Conservation (phyloP, 2,329 filamentous ascomycete genomes). For the Davidsoniella australis region DNA sequence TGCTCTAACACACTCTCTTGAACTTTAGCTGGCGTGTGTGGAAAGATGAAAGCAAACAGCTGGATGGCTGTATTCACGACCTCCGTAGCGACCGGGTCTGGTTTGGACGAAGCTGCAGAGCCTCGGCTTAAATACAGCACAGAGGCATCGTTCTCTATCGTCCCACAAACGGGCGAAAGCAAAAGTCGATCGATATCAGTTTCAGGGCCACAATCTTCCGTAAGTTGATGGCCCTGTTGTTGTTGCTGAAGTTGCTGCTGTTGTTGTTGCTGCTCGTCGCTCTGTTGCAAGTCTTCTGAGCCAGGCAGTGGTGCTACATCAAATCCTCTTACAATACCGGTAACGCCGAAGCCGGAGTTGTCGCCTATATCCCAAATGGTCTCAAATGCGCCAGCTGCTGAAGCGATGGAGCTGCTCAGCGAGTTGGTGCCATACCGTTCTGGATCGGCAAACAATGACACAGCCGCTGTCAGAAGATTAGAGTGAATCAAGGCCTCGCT, state of each 20-base stretch:
- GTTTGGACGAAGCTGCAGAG: conserved; percentile 23
- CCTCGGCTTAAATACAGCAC: conserved; percentile 40
- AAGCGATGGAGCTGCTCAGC: conserved; percentile 79
- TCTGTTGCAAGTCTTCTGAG: conserved; percentile 34
- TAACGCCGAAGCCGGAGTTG: conserved; percentile 88
- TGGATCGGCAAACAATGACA: conserved; percentile 83
- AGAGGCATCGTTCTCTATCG: conserved; percentile 78
- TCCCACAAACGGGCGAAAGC: conserved; percentile 59
- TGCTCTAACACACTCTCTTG: conserved; percentile 95
- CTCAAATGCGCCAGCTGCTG: conserved; percentile 76
- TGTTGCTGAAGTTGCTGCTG: neutral
- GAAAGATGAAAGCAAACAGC: conserved; percentile 79
- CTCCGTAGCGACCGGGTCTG: conserved; percentile 76
- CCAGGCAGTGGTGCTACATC: conserved; percentile 53
- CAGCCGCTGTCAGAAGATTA: conserved; percentile 74
- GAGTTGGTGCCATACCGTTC: conserved; percentile 75
- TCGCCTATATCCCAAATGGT: conserved; percentile 90
- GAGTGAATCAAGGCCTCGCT: conserved; percentile 79
- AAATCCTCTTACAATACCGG: conserved; percentile 65
- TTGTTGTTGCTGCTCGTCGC: neutral
- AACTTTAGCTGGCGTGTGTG: conserved; percentile 74
- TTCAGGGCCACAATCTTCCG: conserved; percentile 43
- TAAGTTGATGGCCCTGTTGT: conserved; percentile 14
- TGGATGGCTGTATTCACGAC: conserved; percentile 90
- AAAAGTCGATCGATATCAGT: conserved; percentile 44